A percentile compares a stretch with the other conserved stretches of the same genome.
Conservation (phyloP, 371 early-diverging fungal species). For the Syncephalastrum monosporum region DNA sequence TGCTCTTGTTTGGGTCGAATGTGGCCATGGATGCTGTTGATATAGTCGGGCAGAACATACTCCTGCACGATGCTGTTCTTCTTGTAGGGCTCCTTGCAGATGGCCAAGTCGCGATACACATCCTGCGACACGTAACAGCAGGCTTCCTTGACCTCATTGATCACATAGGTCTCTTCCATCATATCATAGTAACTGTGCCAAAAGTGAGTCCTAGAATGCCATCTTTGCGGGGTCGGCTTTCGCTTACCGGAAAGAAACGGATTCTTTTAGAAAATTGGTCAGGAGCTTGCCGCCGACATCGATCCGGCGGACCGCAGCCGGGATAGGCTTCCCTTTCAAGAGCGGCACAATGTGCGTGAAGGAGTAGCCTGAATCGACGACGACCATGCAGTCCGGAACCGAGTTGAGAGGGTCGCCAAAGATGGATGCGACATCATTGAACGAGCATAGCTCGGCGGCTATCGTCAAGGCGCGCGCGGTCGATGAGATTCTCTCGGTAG, state of each 20-base stretch:
- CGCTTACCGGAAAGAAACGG: conserved; percentile 74
- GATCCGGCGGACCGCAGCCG: conserved; percentile 55
- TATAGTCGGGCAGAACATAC: conserved; percentile 83
- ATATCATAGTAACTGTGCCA: conserved; percentile 73
- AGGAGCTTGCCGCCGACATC: conserved; percentile 85
- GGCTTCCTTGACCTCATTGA: conserved; percentile 81
- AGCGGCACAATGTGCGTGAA: conserved; percentile 83
- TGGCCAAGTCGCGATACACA: conserved; percentile 63
- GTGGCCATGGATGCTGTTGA: conserved; percentile 57
- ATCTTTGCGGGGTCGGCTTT: background rate
- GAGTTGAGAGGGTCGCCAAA: conserved; percentile 45
- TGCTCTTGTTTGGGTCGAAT: conserved; percentile 29
- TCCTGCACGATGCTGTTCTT: conserved; percentile 62
- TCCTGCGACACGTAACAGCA: conserved; percentile 79
- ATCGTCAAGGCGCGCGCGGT: background rate
- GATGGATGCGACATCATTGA: conserved; percentile 52
- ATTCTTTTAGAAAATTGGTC: conserved; percentile 87
- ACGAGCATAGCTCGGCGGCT: conserved; percentile 43
- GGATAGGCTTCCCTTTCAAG: conserved; percentile 52
- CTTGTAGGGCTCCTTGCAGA: conserved; percentile 49
- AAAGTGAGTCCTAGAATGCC: background rate
- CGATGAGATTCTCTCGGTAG: background rate
- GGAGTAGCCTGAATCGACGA: conserved; percentile 84
- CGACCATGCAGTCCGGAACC: conserved; percentile 62
- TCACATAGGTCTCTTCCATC: conserved; percentile 89